These are phyloP conservation scores for Entomophthora muscae DNA, from an alignment of 371 early-diverging fungal genomes.

Conservation along the genomic window DNA sequence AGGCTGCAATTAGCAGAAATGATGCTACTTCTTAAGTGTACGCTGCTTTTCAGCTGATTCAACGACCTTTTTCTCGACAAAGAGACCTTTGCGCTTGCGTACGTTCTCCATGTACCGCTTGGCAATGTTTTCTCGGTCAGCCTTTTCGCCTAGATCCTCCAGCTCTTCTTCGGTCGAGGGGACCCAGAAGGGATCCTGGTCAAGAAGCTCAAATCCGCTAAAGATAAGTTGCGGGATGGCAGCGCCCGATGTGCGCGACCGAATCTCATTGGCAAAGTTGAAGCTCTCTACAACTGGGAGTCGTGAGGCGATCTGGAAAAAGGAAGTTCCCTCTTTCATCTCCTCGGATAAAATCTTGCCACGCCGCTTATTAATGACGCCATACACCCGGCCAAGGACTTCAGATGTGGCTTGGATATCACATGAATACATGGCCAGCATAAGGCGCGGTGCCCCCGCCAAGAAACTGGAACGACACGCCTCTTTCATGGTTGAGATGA, in stretches of 20 bases:
- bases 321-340: slow-evolving; percentile 86
- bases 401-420: slow-evolving; percentile 89
- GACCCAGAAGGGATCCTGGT: slow-evolving; percentile 95
- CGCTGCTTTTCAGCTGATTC: slow-evolving; percentile 88
- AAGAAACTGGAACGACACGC: slow-evolving; percentile 69
- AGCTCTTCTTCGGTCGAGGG: slow-evolving; percentile 92
- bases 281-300: slow-evolving; percentile 98
- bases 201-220: slow-evolving; percentile 75
- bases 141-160: slow-evolving; percentile 92
- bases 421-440: slow-evolving; percentile 88
- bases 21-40: slow-evolving; percentile 48
- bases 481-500: slow-evolving; percentile 74
- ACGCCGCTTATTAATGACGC: slow-evolving; percentile 67
- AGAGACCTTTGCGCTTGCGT: slow-evolving; percentile 83
- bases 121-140: slow-evolving; percentile 89
- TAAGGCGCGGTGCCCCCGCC: slow-evolving; percentile 83
- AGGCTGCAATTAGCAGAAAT: too few species aligned
- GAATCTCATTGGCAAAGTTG: slow-evolving; percentile 94
- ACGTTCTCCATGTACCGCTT: slow-evolving; percentile 90
- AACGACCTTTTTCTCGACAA: slow-evolving; percentile 76
- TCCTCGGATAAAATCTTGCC: slow-evolving; percentile 85
- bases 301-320: slow-evolving; percentile 75
- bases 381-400: slow-evolving; percentile 89
- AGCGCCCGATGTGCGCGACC: slow-evolving; percentile 83
- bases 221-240: slow-evolving; percentile 91